phyloP scores from a whole-genome alignment of 768 basidiomycete genomes.

The Collybia sordida region DNA sequence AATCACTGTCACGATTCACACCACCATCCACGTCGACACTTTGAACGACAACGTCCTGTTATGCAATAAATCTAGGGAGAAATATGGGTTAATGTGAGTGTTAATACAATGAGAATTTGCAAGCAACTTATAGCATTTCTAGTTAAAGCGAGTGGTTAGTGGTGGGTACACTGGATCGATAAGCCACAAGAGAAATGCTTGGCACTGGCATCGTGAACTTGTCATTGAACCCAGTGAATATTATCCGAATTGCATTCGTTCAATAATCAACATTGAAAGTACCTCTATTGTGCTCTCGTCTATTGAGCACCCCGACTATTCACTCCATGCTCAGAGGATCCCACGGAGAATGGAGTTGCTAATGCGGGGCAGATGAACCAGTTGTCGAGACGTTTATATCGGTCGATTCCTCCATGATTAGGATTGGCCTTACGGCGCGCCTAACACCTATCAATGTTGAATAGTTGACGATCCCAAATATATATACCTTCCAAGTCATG shows the following conservation, averaged over 20 bases:
- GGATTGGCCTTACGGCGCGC: slow-evolving; percentile 64
- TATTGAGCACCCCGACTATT: slow-evolving; percentile 32
- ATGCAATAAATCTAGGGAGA: too few species aligned
- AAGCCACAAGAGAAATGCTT: too few species aligned
- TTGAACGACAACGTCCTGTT: too few species aligned
- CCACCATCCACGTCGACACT: too few species aligned
- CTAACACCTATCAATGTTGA: slow-evolving; percentile 41
- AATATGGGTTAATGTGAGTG: too few species aligned
- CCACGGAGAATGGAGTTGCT: slow-evolving; percentile 51
- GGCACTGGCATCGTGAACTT: background rate
- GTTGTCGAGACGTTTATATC: slow-evolving; percentile 53
- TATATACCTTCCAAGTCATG: too few species aligned
- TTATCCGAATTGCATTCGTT: too few species aligned
- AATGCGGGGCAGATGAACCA: slow-evolving; percentile 46
- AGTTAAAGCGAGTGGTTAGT: background rate
- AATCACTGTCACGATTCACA: too few species aligned
- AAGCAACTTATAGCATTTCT: background rate
- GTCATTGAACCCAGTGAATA: background rate
- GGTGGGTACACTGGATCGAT: too few species aligned
- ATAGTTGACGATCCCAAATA: too few species aligned
- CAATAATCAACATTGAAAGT: too few species aligned
- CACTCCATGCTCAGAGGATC: slow-evolving; percentile 43
- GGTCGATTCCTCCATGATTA: slow-evolving; percentile 39
- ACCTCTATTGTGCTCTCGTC: too few species aligned
- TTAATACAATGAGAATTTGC: background rate